These are phyloP conservation scores for Arthonia radiata DNA, from an alignment of 495 filamentous ascomycete genomes.

Conservation along the genomic window DNA sequence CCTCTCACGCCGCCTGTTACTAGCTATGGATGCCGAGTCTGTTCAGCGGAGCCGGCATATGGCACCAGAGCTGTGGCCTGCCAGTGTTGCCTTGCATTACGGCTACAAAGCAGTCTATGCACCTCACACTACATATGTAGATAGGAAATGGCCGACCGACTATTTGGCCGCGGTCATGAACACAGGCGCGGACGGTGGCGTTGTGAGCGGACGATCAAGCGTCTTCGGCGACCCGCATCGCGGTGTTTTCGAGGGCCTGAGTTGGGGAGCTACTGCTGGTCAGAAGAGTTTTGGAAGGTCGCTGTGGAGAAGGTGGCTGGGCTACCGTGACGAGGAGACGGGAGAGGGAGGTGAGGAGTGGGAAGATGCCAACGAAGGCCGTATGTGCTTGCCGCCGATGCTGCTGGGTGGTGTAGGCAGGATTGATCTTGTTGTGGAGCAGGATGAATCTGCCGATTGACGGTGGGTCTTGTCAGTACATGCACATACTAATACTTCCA, in stretches of 20 bases:
- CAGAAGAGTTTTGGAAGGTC: conserved; percentile 60
- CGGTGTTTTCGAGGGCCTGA: conserved; percentile 70
- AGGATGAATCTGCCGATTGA: no score
- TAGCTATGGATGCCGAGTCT: conserved; percentile 77
- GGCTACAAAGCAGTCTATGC: conserved; percentile 87
- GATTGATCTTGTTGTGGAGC: no score
- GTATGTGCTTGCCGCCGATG: conserved; percentile 88
- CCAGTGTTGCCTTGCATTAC: conserved; percentile 66
- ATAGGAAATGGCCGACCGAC: conserved; percentile 62
- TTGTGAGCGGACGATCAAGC: conserved; percentile 41
- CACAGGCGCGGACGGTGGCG: conserved; percentile 56
- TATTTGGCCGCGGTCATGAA: conserved; percentile 71
- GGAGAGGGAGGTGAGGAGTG: no score
- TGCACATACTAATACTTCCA: no score
- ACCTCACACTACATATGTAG: conserved; percentile 81
- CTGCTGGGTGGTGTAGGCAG: no score
- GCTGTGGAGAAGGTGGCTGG: conserved; percentile 71
- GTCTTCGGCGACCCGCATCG: conserved; percentile 61
- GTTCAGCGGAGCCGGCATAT: conserved; percentile 58
- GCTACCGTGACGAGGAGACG: conserved; percentile 52
- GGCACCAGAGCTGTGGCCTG: conserved; percentile 93
- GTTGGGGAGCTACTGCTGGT: conserved; percentile 90
- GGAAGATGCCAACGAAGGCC: no score
- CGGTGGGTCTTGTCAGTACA: no score
- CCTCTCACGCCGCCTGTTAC: conserved; percentile 56